Base-by-base conservation (phyloP, 441 rosid species). In the Jatropha multifida region DNA sequence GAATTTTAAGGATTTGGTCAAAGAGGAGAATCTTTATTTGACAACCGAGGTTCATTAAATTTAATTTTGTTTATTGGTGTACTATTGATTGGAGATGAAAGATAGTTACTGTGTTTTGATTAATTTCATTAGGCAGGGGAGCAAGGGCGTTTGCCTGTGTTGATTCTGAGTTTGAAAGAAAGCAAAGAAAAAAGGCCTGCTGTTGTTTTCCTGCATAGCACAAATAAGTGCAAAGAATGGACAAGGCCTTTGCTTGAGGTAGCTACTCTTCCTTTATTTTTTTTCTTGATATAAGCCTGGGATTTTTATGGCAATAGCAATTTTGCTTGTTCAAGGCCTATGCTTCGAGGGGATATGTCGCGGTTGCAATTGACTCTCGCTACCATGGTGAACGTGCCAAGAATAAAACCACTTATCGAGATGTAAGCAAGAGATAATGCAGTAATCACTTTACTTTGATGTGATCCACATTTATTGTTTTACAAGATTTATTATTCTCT, bases 171-270 rank as follows among this genome's bases (percentile, higher is more conserved):
- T 70, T 71, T 88, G 86, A 90, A 89, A 78, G 83, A 77, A 20
- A 64, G n/a, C 51, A 70, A 66, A 49, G 84, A 79, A 60, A 92
- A 67, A 82, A 90, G 83, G 68, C 97, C 99, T 74, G 92, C 94
- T 63, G 77, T 96, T 69, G 97, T 96, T 67, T 92, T 96, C 81
- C 89, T 96, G 77, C 99, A 96, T 58, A 91, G 97, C 80, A 85
- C 97, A 26, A 79, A 80, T 72, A 85, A 88, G 83, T 84, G 87
- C 89, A 94, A 96, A 83, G 98, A 94, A 77, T 94, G 96, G 99
- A 52, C 94, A 69, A 86, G 92, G 65, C 99, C 98, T 6, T 83
- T 91, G 95, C 97, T 96, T 78, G 93, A 92, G 90, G 99, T 93
- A 58, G 60, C 61, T 66, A 40, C 14, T 9, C 49, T 2, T 55